Percentiles rank a stretch among this genome's conserved stretches.
These are phyloP conservation scores for Syzygium oleosum DNA, from an alignment of 345 rosid genomes.

Conservation along the genomic window DNA sequence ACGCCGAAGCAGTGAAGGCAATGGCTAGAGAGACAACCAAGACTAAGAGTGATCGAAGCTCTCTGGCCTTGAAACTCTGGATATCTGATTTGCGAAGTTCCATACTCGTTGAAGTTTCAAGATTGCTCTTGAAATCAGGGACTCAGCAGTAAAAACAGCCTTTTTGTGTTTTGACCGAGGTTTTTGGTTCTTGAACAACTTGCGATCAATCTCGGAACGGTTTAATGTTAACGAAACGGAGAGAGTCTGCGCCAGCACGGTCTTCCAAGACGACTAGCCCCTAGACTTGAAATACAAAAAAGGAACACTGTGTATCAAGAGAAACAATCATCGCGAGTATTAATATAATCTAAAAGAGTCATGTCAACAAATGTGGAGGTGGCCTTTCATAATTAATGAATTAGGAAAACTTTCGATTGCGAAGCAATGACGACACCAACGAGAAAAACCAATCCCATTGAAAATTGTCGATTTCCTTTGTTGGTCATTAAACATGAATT, in stretches of 20 bases:
- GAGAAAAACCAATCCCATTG: not conserved
- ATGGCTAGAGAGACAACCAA: not conserved
- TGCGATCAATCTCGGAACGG: not conserved
- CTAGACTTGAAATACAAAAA: not conserved
- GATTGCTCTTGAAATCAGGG: not conserved
- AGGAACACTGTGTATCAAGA: too few species aligned
- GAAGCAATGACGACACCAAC: not conserved
- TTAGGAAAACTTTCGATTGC: not conserved
- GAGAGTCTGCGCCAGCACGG: not conserved
- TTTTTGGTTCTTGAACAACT: not conserved
- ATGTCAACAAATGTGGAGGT: not conserved
- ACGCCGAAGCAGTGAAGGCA: accelerated
- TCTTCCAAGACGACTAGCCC: accelerated
- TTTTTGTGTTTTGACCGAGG: not conserved
- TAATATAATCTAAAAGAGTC: not conserved
- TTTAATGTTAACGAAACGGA: not conserved
- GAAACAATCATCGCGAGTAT: too few species aligned
- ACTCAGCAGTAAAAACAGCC: not conserved
- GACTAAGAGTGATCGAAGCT: accelerated
- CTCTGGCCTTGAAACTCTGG: not conserved
- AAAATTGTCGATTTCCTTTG: not conserved
- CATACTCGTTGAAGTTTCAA: not conserved
- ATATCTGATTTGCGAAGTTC: not conserved
- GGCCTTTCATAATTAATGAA: not conserved
- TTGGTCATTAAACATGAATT: accelerated